phyloP scores from a whole-genome alignment of 2,329 filamentous ascomycete genomes.

The Monosporascus sp. region DNA sequence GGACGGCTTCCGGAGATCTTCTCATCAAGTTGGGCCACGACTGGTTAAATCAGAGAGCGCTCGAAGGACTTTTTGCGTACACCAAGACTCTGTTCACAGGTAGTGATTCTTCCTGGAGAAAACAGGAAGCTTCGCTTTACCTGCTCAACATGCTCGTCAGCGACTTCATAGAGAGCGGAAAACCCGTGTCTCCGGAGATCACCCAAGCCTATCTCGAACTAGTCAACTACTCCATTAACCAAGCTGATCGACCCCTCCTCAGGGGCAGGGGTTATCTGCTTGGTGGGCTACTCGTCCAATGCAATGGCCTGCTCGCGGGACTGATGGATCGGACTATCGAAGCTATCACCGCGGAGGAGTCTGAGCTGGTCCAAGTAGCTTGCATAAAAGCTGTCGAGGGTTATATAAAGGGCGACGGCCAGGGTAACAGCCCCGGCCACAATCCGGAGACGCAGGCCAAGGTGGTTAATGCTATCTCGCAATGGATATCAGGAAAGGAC shows the following conservation, averaged over 20 bases:
- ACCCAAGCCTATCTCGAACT: constrained; percentile 74
- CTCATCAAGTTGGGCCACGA: constrained; percentile 82
- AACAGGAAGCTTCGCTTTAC: constrained; percentile 77
- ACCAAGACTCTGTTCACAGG: constrained; percentile 68
- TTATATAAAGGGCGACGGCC: constrained; percentile 43
- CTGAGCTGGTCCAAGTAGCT: constrained; percentile 87
- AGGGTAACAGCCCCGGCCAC: constrained; percentile 38
- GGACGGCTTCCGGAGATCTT: constrained; percentile 87
- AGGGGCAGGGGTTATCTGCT: constrained; percentile 84
- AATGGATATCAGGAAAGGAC: constrained; percentile 77
- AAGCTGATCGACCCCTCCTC: constrained; percentile 67
- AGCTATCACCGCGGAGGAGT: constrained; percentile 68
- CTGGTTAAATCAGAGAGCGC: constrained; percentile 71
- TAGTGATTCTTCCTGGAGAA: constrained; percentile 49
- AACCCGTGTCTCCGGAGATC: constrained; percentile 63
- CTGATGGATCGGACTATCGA: constrained; percentile 71
- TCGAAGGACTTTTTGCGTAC: constrained; percentile 75
- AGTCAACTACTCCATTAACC: constrained; percentile 70
- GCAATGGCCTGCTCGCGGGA: constrained; percentile 57
- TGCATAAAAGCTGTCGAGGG: constrained; percentile 82
- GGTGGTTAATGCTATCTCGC: constrained; percentile 57
- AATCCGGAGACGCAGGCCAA: constrained; percentile 49
- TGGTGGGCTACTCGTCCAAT: constrained; percentile 72
- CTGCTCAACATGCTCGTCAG: constrained; percentile 78
- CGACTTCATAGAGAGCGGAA: constrained; percentile 76